Base-by-base conservation (phyloP, 352 stramenopile species). In the Phytophthora pini region DNA sequence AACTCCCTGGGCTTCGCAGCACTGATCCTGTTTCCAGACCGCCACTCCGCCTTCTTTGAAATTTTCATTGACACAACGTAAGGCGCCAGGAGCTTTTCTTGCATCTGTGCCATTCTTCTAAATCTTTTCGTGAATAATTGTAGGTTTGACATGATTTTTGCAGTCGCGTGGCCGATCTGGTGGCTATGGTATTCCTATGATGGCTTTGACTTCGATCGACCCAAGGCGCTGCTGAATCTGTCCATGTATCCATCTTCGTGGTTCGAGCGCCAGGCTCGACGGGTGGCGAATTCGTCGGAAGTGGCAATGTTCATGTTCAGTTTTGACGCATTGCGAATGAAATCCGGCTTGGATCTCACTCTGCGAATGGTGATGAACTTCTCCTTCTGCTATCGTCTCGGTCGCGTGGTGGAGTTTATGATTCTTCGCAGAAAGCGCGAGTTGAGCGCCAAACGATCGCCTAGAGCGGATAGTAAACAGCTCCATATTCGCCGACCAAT, bases 291-390 rank as follows among this genome's bases (percentile, higher is more conserved):
- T 31, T 45, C 55, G 2, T 56, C 45, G 2, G 48, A 74, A 26
- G 36, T 53, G 31, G 56, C 67, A 11, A 40, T 39, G 8, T 74
- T 74, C 40, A 40, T 54, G 11, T 45, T 63, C 29, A 70, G 61
- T 22, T 74, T 71, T 22, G 67, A 74, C 22, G 51, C 56, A 9
- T 52, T 74, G 4, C 67, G 60, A 1, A 61, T 60, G 29, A 57
- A 57, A 17, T 70, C 62, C 4, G 40, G 34, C 6, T 26, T 39
- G 0, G 54, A 70, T 29, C n/a, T 70, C 5, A 60, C 39, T 20
- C 49, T 70, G 15, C 50, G 47, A 49, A 43, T 63, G 20, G 56
- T 8, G 12, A 74, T 74, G 61, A 70, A 64, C 32, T 41, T 70
- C 3, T 63, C 50, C 0, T 71, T 70, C 24, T 52, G 32, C 20